Conservation (phyloP, 2,329 filamentous ascomycete species). For the Aspergillus calidoustus region DNA sequence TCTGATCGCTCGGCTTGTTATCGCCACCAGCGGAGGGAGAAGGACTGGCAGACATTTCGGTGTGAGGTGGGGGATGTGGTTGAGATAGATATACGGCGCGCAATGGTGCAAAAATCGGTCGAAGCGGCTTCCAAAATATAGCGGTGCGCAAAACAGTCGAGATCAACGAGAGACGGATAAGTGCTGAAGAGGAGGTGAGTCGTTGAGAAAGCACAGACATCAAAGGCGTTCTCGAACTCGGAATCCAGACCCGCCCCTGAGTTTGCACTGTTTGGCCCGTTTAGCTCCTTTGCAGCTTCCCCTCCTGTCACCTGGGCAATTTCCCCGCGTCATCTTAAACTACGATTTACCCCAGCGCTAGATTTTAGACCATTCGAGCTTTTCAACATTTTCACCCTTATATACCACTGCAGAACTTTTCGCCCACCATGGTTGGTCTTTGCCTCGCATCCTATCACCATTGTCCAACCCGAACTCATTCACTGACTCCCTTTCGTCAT, state of each 20-base stretch:
- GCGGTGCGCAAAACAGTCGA: neutral
- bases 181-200: slow-evolving; percentile 12
- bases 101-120: neutral
- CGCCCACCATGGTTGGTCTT: slow-evolving; percentile 18
- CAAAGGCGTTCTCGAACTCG: neutral
- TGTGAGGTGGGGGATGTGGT: neutral
- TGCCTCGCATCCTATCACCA: neutral
- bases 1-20: slow-evolving; percentile 65
- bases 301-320: slow-evolving; percentile 10
- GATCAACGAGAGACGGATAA: neutral
- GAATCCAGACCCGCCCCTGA: slow-evolving; percentile 12
- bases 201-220: slow-evolving; percentile 23
- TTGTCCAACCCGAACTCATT: neutral
- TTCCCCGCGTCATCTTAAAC: slow-evolving; percentile 38
- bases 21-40: slow-evolving; percentile 46
- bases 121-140: neutral
- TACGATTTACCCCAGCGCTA: slow-evolving; percentile 2
- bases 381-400: neutral
- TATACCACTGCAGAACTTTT: neutral
- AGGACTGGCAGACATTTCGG: slow-evolving; percentile 48
- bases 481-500: slow-evolving; percentile 11
- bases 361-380: neutral
- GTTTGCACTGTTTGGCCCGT: slow-evolving; percentile 24
- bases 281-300: slow-evolving; percentile 29
- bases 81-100: neutral